These are phyloP conservation scores for Monosporascus sp. DNA, from an alignment of 2,329 filamentous ascomycete genomes.

Conservation along the genomic window DNA sequence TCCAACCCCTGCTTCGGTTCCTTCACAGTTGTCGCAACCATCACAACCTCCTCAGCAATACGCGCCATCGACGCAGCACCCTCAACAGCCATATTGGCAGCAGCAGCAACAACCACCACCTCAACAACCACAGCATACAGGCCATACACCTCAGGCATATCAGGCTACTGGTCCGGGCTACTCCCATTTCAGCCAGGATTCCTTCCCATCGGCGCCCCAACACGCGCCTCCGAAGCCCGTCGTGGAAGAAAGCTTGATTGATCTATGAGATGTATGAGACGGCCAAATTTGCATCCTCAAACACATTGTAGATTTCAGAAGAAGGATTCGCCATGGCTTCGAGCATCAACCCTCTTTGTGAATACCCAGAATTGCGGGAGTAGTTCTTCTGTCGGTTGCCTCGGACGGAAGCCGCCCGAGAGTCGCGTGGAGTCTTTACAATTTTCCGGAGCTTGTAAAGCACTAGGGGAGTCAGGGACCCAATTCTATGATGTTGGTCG, in stretches of 20 bases:
- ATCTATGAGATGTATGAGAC: conserved; percentile 46
- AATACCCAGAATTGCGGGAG: background rate
- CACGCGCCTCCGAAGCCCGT: conserved; percentile 54
- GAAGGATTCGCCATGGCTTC: background rate
- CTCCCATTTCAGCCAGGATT: conserved; percentile 50
- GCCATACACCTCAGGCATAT: conserved; percentile 35
- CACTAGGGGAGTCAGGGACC: background rate
- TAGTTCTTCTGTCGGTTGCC: background rate
- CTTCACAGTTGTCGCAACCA: conserved; percentile 21
- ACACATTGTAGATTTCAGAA: background rate
- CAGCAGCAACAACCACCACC: conserved; percentile 37
- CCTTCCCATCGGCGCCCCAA: conserved; percentile 62
- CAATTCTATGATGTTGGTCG: background rate
- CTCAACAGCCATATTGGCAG: conserved; percentile 46
- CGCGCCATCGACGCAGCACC: conserved; percentile 26
- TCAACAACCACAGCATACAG: conserved; percentile 34
- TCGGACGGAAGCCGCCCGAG: background rate
- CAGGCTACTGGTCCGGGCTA: conserved; percentile 34
- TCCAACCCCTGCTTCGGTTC: conserved; percentile 29
- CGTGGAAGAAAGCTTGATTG: conserved; percentile 75
- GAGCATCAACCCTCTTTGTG: background rate
- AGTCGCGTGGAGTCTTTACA: too few relatives aligned
- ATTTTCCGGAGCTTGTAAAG: background rate
- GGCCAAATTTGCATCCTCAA: background rate
- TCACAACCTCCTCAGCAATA: conserved; percentile 26